Conservation (phyloP, 192 early-diverging fungal species). For the Piromyces finnis region DNA sequence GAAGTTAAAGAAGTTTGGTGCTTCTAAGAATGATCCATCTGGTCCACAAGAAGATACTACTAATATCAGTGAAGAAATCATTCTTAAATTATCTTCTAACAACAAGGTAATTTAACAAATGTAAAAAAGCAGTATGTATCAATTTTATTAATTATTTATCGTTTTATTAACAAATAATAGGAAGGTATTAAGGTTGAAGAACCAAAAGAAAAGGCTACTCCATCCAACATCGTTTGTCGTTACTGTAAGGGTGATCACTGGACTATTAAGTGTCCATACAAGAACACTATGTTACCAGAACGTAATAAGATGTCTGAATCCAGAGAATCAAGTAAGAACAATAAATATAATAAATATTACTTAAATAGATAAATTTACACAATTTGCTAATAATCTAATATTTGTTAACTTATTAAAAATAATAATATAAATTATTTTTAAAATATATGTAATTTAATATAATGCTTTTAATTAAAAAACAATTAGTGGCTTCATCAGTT, state of each 20-base stretch:
- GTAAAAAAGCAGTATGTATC: too few relatives aligned
- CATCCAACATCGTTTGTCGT: slow-evolving; percentile 84
- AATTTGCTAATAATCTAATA: too few relatives aligned
- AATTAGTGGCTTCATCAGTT: slow-evolving; percentile 6
- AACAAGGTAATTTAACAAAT: slow-evolving; percentile 25
- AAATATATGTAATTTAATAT: too few relatives aligned
- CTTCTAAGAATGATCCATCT: slow-evolving; percentile 47
- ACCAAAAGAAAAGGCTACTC: slow-evolving; percentile 30
- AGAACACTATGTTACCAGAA: slow-evolving; percentile 41
- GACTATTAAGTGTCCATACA: slow-evolving; percentile 95
- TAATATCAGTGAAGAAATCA: slow-evolving; percentile 68
- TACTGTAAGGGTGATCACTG: slow-evolving; percentile 93
- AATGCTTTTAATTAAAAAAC: too few relatives aligned
- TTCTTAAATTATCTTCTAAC: slow-evolving; percentile 60
- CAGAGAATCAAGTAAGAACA: slow-evolving; percentile 40
- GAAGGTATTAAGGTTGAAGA: slow-evolving; percentile 33
- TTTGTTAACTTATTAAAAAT: too few relatives aligned
- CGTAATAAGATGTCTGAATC: slow-evolving; percentile 33
- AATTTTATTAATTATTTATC: background rate
- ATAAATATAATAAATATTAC: slow-evolving; percentile 7
- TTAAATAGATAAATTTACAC: too few relatives aligned
- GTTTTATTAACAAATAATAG: slow-evolving; percentile 25
- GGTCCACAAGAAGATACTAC: slow-evolving; percentile 84
- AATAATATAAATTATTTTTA: too few relatives aligned
- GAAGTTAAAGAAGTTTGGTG: slow-evolving; percentile 88